phyloP scores from a whole-genome alignment of 1,139 yeast genomes.

The Yamadazyma diddensiae region DNA sequence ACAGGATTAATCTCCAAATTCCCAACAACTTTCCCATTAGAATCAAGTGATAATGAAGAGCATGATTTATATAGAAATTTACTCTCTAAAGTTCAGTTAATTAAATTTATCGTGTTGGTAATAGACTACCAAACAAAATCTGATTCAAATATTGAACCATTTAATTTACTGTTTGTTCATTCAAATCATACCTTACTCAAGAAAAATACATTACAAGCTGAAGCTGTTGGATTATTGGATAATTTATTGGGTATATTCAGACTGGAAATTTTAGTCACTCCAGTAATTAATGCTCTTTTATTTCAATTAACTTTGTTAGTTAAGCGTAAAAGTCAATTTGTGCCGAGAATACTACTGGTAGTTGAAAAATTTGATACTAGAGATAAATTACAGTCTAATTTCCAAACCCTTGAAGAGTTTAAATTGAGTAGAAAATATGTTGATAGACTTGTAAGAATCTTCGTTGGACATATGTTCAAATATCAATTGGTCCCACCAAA shows the following conservation, averaged over 20 bases:
- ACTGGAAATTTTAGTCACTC: constrained; percentile 54
- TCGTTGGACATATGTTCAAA: constrained; percentile 35
- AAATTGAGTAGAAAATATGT: constrained; percentile 41
- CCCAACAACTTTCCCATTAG: constrained; percentile 41
- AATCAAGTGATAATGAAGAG: constrained; percentile 45
- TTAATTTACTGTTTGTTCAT: constrained; percentile 59
- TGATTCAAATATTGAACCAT: constrained; percentile 30
- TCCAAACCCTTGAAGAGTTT: constrained; percentile 42
- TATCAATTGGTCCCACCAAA: constrained; percentile 33
- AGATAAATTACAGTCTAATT: constrained; percentile 42
- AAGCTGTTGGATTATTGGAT: constrained; percentile 70
- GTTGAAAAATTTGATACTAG: constrained; percentile 40
- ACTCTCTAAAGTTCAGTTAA: constrained; percentile 60
- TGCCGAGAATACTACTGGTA: constrained; percentile 40
- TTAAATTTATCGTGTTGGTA: constrained; percentile 70
- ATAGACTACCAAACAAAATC: constrained; percentile 68
- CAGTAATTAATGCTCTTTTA: constrained; percentile 56
- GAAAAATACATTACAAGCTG: constrained; percentile 57
- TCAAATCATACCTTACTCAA: constrained; percentile 68
- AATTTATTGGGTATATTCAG: constrained; percentile 54
- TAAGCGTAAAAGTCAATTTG: constrained; percentile 55
- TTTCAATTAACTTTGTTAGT: constrained; percentile 44
- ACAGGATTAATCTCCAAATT: constrained; percentile 36
- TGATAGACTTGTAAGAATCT: constrained; percentile 38
- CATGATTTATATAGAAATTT: constrained; percentile 49